A percentile compares a stretch with the other conserved stretches of the same genome.
Conservation (phyloP, 371 early-diverging fungal species). For the Capillidium rhysosporum region DNA sequence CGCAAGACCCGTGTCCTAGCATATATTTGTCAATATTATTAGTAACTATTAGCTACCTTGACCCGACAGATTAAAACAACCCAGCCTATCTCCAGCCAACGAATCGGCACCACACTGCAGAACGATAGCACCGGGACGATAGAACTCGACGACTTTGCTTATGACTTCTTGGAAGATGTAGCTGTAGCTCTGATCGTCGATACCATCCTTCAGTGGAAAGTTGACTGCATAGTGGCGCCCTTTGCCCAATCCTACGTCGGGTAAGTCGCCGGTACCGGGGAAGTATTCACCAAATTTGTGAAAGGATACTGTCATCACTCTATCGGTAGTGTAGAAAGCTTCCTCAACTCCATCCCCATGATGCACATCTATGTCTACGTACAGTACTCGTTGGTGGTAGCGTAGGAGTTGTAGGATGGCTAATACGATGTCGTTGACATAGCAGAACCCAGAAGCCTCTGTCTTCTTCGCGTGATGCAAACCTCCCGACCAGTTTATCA, state of each 20-base stretch:
- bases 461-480: slow-evolving; percentile 96
- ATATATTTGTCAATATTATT: neutral
- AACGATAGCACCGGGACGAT: slow-evolving; percentile 88
- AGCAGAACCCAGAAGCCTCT: slow-evolving; percentile 98
- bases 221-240: slow-evolving; percentile 93
- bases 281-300: slow-evolving; percentile 99
- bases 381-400: slow-evolving; percentile 89
- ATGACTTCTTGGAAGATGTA: slow-evolving; percentile 66
- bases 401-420: slow-evolving; percentile 89
- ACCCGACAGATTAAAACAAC: slow-evolving; percentile 96
- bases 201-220: slow-evolving; percentile 93
- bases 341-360: slow-evolving; percentile 99
- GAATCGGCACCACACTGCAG: slow-evolving; percentile 99
- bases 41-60: slow-evolving; percentile 22
- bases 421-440: slow-evolving; percentile 98
- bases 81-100: slow-evolving; percentile 95
- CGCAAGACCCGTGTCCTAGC: slow-evolving; percentile 70
- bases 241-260: slow-evolving; percentile 66
- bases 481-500: slow-evolving; percentile 98
- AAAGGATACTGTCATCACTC: slow-evolving; percentile 98
- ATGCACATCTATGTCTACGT: slow-evolving; percentile 99
- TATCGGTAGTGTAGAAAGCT: slow-evolving; percentile 97
- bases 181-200: slow-evolving; percentile 87
- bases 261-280: slow-evolving; percentile 90
- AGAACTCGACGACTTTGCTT: slow-evolving; percentile 73